These are phyloP conservation scores for Pyracantha coccinea DNA, from an alignment of 331 rosid genomes.

Conservation along the genomic window DNA sequence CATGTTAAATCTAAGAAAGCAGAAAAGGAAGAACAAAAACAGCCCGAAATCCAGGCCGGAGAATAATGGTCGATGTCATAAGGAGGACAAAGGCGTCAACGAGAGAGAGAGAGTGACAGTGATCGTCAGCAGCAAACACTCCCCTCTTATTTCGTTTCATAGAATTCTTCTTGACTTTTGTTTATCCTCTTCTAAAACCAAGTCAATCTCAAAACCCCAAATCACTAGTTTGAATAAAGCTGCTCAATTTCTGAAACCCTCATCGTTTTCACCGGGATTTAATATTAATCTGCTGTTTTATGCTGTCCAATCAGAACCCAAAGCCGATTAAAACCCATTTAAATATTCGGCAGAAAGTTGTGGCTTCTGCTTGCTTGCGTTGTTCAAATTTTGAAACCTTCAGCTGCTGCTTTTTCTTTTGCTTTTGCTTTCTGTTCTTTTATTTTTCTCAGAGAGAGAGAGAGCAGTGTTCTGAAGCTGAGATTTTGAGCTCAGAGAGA, in stretches of 20 bases:
- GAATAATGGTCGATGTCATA: neutral
- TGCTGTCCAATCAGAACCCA: neutral
- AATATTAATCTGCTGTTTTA: neutral
- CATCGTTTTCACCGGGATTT: neutral
- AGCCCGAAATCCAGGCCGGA: neutral
- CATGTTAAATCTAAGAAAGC: too few species aligned
- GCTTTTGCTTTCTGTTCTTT: neutral
- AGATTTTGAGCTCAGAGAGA: conserved; percentile 16
- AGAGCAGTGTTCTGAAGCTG: conserved; percentile 14
- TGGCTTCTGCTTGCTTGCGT: neutral
- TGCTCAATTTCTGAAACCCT: too few species aligned
- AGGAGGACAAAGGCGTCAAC: neutral
- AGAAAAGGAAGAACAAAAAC: neutral
- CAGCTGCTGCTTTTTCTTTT: neutral
- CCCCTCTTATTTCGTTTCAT: neutral
- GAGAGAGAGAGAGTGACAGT: neutral
- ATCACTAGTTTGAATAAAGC: too few species aligned
- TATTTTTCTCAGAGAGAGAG: neutral
- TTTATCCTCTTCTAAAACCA: too few species aligned
- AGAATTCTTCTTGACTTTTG: neutral
- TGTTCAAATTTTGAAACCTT: conserved; percentile 7
- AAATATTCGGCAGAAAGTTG: neutral
- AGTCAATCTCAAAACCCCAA: too few species aligned
- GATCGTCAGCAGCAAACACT: neutral
- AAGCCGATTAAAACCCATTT: neutral